phyloP scores from a whole-genome alignment of 2,329 filamentous ascomycete genomes.

The Aspergillus uvarum region DNA sequence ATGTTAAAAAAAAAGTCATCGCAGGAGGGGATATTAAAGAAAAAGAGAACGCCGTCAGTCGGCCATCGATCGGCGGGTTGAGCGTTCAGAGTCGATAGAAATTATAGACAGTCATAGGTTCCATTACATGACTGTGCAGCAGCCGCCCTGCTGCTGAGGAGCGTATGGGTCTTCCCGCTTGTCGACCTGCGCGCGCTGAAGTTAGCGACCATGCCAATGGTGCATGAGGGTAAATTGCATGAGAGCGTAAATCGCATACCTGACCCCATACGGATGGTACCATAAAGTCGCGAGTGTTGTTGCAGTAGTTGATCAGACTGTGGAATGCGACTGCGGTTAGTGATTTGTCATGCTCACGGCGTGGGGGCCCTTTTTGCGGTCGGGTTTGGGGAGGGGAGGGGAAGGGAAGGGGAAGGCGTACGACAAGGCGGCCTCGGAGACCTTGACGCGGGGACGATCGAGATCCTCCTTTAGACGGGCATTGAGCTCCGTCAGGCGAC shows the following conservation, averaged over 20 bases:
- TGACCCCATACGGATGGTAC: slow-evolving; percentile 94
- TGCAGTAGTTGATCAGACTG: slow-evolving; percentile 97
- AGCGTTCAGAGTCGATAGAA: slow-evolving; percentile 10
- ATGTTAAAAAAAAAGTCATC: slow-evolving; percentile 18
- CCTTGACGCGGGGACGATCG: slow-evolving; percentile 90
- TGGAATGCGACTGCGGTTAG: slow-evolving; percentile 13
- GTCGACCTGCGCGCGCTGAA: slow-evolving; percentile 60
- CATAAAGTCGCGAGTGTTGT: slow-evolving; percentile 98
- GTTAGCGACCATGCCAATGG: slow-evolving; percentile 9
- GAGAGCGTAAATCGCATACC: slow-evolving; percentile 43
- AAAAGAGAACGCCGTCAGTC: slow-evolving; percentile 22
- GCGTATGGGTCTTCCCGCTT: slow-evolving; percentile 98
- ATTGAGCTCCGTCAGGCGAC: slow-evolving; percentile 94
- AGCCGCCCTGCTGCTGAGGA: slow-evolving; percentile 86
- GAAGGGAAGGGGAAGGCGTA: slow-evolving; percentile 46
- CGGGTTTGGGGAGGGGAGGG: slow-evolving; percentile 12
- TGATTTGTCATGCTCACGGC: neutral
- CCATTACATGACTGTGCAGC: slow-evolving; percentile 89
- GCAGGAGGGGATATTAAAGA: slow-evolving; percentile 22
- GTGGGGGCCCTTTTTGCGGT: slow-evolving; percentile 8
- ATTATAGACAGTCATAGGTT: slow-evolving; percentile 27
- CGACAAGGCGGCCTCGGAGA: slow-evolving; percentile 89
- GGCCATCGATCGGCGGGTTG: slow-evolving; percentile 25
- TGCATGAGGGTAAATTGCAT: neutral
- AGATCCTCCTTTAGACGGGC: slow-evolving; percentile 93